Base-by-base conservation (phyloP, 495 filamentous ascomycete genomes). In the Podospora conica region DNA sequence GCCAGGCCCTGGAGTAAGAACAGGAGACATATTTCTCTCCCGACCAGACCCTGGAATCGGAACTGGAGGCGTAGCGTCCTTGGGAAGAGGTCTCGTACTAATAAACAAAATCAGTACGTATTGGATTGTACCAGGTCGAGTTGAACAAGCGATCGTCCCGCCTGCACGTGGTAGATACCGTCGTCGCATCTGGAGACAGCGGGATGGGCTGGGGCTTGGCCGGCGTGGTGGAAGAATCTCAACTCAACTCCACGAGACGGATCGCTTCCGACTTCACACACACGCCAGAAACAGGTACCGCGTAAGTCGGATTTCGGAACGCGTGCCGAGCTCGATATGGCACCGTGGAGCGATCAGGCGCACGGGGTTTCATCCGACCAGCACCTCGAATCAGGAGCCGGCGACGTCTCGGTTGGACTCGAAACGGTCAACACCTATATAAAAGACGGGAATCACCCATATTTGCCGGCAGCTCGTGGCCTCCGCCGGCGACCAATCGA, bases 191-290 rank as follows among this genome's bases (percentile, higher is more conserved):
- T 6, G 4, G 40, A 48, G 40, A 48, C 40, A 48, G 40, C 40
- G 40, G 40, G 40, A 31, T 31, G 28, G 28, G 9, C 11, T 0
- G 1, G 29, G 29, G 29, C 29, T 31, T 31, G 29, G 29, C 29
- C 29, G 12, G 9, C 29, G 29, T 31, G 29, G 10, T 31, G 29
- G 29, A 11, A n/a, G n/a, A n/a, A n/a, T n/a, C n/a, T n/a, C n/a
- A n/a, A n/a, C n/a, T n/a, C n/a, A n/a, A n/a, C n/a, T n/a, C n/a
- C n/a, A 48, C 40, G 40, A n/a, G 40, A 48, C 53, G 22, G 28
- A 59, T 53, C 65, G 29, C 29, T 33, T 25, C 60, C 60, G 65
- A 67, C 25, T n/a, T 56, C 25, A 40, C 20, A 24, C 21, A 29
- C 61, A 29, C 58, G 10, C 20, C 11, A 21, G 12, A 22, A 58